These are phyloP conservation scores for Fusarium sp. DNA, from an alignment of 2,329 filamentous ascomycete species.

Conservation along the genomic window DNA sequence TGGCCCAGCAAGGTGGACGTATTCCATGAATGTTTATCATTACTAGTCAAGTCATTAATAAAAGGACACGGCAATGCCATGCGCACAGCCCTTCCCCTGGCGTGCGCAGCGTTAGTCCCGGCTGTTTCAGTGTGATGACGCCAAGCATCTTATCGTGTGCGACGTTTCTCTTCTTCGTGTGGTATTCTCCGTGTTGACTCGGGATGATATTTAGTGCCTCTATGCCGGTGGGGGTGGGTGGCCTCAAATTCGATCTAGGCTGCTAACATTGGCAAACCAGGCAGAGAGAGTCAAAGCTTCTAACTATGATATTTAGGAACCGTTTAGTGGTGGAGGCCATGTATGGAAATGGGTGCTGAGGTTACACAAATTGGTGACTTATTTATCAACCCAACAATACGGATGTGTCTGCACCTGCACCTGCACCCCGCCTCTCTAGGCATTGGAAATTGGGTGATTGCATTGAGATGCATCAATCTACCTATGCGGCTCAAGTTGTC, in stretches of 20 bases:
- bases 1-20: no score
- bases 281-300: background rate
- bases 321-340: background rate
- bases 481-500: background rate
- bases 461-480: background rate
- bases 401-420: constrained; percentile 5
- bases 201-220: no score
- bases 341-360: background rate
- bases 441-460: constrained; percentile 1
- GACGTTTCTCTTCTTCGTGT: background rate
- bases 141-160: background rate
- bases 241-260: background rate
- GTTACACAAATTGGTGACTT: background rate
- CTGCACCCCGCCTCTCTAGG: constrained; percentile 3
- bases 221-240: background rate
- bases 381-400: background rate
- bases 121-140: background rate
- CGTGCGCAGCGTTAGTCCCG: background rate
- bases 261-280: background rate
- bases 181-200: background rate
- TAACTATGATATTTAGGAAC: background rate
- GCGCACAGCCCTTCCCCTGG: background rate
- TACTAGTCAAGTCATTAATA: background rate
- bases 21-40: background rate
- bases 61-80: background rate